Evolutionary conservation across 108 stramenopile species (phyloP), one percentile per base, ranked within the genome.

Genomic region (Aureococcus anophagefferens): DNA sequence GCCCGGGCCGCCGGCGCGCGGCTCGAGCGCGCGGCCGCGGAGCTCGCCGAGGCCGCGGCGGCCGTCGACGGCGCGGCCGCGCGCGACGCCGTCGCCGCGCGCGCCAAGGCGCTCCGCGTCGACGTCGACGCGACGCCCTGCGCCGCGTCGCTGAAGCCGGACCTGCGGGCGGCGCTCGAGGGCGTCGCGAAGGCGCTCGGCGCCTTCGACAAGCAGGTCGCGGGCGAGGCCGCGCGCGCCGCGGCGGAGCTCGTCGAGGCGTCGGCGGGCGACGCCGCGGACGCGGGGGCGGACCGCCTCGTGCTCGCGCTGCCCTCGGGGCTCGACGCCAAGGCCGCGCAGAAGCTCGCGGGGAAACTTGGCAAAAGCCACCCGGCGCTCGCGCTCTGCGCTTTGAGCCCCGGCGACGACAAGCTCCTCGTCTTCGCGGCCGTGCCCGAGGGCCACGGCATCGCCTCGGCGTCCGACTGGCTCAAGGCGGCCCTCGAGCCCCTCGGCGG

Each of bases 241-340:
- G 63, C 66, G 40, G 35, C 64, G 21, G 65, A 64, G 62, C 64
- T 32, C 13, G 64, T 30, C n/a, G 69, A 7, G 0, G 34, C n/a
- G 40, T 11, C 33, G 9, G 82, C 77, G 67, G 67, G 63, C 62
- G 91, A 88, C 35, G 59, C 90, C 44, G 80, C 73, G 5, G 77
- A 80, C 3, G 62, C 59, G 7, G 84, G 81, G 34, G 76, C 71
- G 30, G 76, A 71, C 63, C 62, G 78, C 11, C 65, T 90, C n/a
- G 84, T 89, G 34, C 64, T 96, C 64, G 89, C 91, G 45, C 81
- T 93, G 21, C 89, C 91, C 33, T 87, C 93, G 76, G 94, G 88
- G 31, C 91, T 93, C 30, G 97, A 96, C 70, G 86, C 89, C 37
- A 97, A 98, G 71, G 89, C 92, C 34, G 92, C 93, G 0, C 90